Evolutionary conservation across 2,329 filamentous ascomycete species (phyloP), one percentile per base, ranked within the genome.

Genomic region (Stemphylium beticola): DNA sequence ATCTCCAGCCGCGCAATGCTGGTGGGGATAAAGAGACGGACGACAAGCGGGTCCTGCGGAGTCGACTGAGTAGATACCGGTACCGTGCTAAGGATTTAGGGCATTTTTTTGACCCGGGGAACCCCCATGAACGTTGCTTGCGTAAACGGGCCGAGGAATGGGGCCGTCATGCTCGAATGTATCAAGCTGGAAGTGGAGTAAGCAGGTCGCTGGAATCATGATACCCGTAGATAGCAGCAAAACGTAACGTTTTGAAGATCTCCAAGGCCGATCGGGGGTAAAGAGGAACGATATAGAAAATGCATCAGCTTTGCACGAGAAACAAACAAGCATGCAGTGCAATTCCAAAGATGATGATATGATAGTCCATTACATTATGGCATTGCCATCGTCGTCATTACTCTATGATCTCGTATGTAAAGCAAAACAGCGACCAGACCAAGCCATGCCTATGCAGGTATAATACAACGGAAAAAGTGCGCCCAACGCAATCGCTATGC

Each of bases 401-500:
- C 3, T 53, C 49, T 36, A 53, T 49, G 12, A 37, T 47, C 45
- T 38, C 38, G 8, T 20, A 33, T 38, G 44, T 26, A 32, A 36
- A 36, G 33, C 33, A 36, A 36, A 36, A 10, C 14, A 18, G 4
- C n/a, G 15, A 36, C n/a, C 14, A 17, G 4, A 10, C 15, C 18
- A 36, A 38, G n/a, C 38, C 37, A 53, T 17, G 11, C 38, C 10
- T 3, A 31, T 37, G 49, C 29, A 17, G 15, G 14, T 48, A 20
- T 43, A 34, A 18, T 38, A 32, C 17, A 38, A 48, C 33, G 32
- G 24, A 22, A 20, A 43, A 31, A 47, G 18, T 34, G 31, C 44
- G 33, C 38, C 33, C 31, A 38, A 43, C 15, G 36, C 40, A 45
- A 45, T 14, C 52, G 51, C 45, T 55, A 58, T 54, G 51, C 55